phyloP scores from a whole-genome alignment of 805 yeast species.

The Wickerhamiella sergipiensis region DNA sequence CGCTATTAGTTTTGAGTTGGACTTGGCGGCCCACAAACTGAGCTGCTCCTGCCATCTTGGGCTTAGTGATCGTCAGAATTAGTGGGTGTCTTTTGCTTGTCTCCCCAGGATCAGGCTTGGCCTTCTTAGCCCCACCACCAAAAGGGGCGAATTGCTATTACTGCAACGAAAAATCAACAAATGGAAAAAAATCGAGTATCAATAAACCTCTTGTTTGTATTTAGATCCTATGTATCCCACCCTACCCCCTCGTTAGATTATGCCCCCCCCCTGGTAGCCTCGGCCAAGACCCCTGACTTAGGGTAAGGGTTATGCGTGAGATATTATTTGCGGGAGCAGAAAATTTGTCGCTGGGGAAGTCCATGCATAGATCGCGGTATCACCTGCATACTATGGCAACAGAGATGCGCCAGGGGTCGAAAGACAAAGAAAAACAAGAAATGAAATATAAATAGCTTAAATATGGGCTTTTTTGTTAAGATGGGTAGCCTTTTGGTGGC shows the following conservation, averaged over 20 bases:
- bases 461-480: not conserved
- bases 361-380: not conserved
- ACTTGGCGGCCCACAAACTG: conserved; percentile 19
- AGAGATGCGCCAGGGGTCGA: not conserved
- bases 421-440: not conserved
- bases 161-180: no score
- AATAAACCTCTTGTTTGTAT: no score
- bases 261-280: not conserved
- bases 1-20: conserved; percentile 10
- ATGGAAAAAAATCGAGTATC: no score
- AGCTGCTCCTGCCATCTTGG: conserved; percentile 1
- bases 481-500: no score
- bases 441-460: not conserved
- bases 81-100: no score
- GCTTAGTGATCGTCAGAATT: not conserved
- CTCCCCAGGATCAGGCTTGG: no score
- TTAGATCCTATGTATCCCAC: no score
- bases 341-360: not conserved
- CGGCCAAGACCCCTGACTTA: not conserved
- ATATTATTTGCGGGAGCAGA: not conserved
- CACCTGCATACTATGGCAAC: not conserved
- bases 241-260: no score
- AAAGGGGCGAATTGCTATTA: no score
- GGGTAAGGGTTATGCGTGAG: not conserved
- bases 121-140: no score